Base-by-base conservation (phyloP, 768 basidiomycete species). In the Podaxis mareebaensis region DNA sequence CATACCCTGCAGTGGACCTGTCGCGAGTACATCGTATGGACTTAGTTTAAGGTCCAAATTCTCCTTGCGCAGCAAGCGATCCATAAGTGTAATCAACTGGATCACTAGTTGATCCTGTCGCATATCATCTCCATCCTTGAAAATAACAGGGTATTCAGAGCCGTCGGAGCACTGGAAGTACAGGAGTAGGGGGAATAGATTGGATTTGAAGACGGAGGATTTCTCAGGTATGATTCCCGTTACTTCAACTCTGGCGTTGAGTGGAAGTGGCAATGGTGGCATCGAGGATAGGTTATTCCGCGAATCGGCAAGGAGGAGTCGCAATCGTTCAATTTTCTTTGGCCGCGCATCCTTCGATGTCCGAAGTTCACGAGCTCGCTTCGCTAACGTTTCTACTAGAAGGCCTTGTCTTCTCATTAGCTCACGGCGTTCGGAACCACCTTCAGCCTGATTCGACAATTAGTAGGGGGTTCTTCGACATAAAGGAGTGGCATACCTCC, bases 71-170 rank as follows among this genome's bases (percentile, higher is more conserved):
- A 99, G 76, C 26, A 99, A 75, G 53, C 92, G 83, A 72, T 99
- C 95, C 97, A 99, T 99, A 28, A 99, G 85, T 15, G 95, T 97
- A 75, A 99, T 96, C n/a, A 99, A 82, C 74, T 99, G 97, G 55
- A 99, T 91, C 28, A 99, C 96, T 40, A 99, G 86, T 74, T 99
- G 97, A 72, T 99, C 97, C 74, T 99, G 97, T 22, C 97, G 89
- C 83, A 99, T 90, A 72, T 99, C 97, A 72, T 99, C 97, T 13
- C 97, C 97, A 68, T 98, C 96, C 76, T 99, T 99, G 83, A 99
- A 98, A 64, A 99, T 99, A 57, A 98, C 85, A 0, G 96, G 92
- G 74, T 91, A 99, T 71, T 95, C 92, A 15, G 87, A 83, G 10
- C 92, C 89, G 61, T 93, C 91, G 10, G 87, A 80, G 67, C 92